These are phyloP conservation scores for Yamadazyma dushanensis DNA, from an alignment of 1,139 yeast genomes.

Conservation along the genomic window DNA sequence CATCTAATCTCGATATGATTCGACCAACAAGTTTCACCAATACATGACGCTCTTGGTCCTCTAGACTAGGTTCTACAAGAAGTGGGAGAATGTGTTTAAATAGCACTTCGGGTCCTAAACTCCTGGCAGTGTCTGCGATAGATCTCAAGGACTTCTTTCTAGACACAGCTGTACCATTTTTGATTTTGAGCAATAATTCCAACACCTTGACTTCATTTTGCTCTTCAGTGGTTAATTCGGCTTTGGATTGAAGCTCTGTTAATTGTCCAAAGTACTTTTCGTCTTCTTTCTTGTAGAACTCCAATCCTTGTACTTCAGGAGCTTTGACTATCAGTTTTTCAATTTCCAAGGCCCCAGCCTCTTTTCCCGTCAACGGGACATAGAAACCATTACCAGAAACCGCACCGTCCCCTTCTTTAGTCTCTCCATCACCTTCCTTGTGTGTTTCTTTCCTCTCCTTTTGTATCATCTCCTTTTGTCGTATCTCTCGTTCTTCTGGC, in stretches of 20 bases:
- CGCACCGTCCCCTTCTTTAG: neutral
- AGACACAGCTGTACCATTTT: slow-evolving; percentile 70
- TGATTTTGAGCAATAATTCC: slow-evolving; percentile 64
- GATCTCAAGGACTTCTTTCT: slow-evolving; percentile 73
- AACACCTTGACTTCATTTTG: slow-evolving; percentile 60
- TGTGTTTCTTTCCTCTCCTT: neutral
- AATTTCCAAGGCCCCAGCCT: slow-evolving; percentile 18
- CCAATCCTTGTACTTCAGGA: slow-evolving; percentile 59
- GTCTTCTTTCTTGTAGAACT: slow-evolving; percentile 72
- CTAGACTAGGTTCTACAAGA: slow-evolving; percentile 68
- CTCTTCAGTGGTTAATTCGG: slow-evolving; percentile 48
- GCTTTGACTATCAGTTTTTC: slow-evolving; percentile 12
- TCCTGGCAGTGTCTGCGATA: slow-evolving; percentile 62
- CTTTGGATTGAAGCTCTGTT: slow-evolving; percentile 34
- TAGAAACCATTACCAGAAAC: neutral
- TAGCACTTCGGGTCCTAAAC: slow-evolving; percentile 68
- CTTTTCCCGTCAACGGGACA: slow-evolving; percentile 6
- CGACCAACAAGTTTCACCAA: slow-evolving; percentile 76
- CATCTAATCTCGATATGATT: slow-evolving; percentile 64
- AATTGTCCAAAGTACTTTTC: slow-evolving; percentile 69
- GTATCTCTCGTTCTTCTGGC: slow-evolving; percentile 29
- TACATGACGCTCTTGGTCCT: slow-evolving; percentile 82
- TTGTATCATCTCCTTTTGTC: slow-evolving; percentile 8
- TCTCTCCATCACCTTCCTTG: neutral
- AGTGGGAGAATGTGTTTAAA: slow-evolving; percentile 74